A percentile compares a stretch with the other conserved stretches of the same genome.
Conservation (phyloP, 1,284 basidiomycete genomes). For the Rhodotorula sp. region DNA sequence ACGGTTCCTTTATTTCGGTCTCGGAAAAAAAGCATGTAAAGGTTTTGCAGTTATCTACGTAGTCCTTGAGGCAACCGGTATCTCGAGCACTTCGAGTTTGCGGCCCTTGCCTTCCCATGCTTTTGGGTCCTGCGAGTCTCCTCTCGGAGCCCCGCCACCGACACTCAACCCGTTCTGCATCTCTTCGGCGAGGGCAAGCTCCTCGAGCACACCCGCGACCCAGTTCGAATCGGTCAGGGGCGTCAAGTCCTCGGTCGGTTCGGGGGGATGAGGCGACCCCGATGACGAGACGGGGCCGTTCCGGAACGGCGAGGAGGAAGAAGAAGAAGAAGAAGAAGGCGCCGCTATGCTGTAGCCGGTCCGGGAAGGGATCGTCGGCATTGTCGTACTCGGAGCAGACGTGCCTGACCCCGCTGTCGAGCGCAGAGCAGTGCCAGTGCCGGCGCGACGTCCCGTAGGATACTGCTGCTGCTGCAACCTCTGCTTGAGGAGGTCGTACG, state of each 20-base stretch:
- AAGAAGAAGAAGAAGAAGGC: neutral
- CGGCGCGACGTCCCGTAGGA: neutral
- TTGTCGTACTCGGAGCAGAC: too few relatives aligned
- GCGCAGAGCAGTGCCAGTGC: neutral
- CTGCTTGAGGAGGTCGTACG: constrained; percentile 55
- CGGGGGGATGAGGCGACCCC: constrained; percentile 46
- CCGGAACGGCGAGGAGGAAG: neutral
- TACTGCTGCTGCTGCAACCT: neutral
- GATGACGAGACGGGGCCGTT: neutral
- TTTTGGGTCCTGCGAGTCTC: neutral
- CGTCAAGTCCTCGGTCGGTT: constrained; percentile 70
- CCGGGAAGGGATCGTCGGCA: neutral
- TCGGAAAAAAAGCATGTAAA: too few relatives aligned
- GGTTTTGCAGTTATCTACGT: neutral
- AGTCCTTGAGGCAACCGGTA: neutral
- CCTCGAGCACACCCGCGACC: constrained; percentile 67
- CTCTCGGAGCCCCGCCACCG: neutral
- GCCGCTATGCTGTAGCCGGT: neutral
- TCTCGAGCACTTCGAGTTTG: constrained; percentile 14
- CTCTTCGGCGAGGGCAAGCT: constrained; percentile 31
- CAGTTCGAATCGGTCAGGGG: constrained; percentile 85
- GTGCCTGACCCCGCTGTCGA: neutral
- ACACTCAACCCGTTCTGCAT: neutral
- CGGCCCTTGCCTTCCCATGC: constrained; percentile 20
- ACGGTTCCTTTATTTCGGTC: too few relatives aligned